phyloP scores from a whole-genome alignment of 225 moss, liverwort and hornwort species.

The Physcomitrellopsis africana region DNA sequence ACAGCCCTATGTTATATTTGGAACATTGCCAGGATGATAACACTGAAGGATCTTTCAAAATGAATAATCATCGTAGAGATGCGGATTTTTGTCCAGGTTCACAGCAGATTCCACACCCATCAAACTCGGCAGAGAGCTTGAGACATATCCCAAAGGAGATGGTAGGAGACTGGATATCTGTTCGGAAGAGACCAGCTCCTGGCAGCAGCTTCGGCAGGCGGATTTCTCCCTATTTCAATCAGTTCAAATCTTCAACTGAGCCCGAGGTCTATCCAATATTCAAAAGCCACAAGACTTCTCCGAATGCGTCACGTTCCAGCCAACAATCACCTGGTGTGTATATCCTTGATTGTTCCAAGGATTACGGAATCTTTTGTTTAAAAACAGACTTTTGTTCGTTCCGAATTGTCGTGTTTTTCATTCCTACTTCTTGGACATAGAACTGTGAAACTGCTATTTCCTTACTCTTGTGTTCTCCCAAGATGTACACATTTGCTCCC shows the following conservation, averaged over 20 bases:
- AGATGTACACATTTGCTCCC: background rate
- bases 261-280: constrained; percentile 22
- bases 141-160: constrained; percentile 29
- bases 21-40: constrained; percentile 15
- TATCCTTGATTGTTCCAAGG: background rate
- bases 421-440: background rate
- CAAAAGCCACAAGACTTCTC: constrained; percentile 29
- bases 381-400: background rate
- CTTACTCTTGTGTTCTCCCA: constrained; percentile 3
- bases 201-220: constrained; percentile 58
- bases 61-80: constrained; percentile 28
- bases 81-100: constrained; percentile 20
- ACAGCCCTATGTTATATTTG: background rate
- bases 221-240: constrained; percentile 25
- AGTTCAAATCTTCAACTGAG: constrained; percentile 25
- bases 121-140: constrained; percentile 19
- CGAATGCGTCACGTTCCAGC: constrained; percentile 15
- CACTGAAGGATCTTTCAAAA: background rate
- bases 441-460: background rate
- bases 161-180: constrained; percentile 76
- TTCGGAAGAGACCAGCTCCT: constrained; percentile 69
- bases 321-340: constrained; percentile 29
- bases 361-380: background rate
- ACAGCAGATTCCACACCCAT: constrained; percentile 15
- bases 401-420: background rate